Conservation (phyloP, 768 basidiomycete species). For the Tricholoma hemisulphureum region DNA sequence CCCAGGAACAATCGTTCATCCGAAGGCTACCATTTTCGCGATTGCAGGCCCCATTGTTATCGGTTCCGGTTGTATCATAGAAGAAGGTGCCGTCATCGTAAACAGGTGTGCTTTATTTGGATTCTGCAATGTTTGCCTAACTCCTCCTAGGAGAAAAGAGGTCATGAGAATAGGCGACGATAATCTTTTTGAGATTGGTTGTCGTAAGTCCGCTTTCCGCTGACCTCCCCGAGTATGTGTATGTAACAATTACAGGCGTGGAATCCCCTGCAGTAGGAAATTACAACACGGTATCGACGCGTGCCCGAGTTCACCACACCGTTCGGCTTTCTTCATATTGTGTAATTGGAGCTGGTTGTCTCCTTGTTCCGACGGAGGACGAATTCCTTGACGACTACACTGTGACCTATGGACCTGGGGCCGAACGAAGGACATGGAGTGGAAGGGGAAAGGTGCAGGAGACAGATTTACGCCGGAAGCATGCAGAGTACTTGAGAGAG, state of each 20-base stretch:
- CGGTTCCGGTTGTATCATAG: conserved; percentile 85
- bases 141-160: conserved; percentile 57
- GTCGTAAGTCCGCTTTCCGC: conserved; percentile 55
- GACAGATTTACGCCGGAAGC: conserved; percentile 78
- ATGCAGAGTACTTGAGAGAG: conserved; percentile 88
- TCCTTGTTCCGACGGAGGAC: conserved; percentile 75
- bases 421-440: conserved; percentile 79
- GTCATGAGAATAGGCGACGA: conserved; percentile 92
- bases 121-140: neutral
- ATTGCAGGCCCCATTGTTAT: conserved; percentile 89
- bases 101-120: conserved; percentile 57
- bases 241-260: conserved; percentile 54
- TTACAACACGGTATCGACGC: conserved; percentile 83
- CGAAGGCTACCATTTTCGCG: conserved; percentile 91
- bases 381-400: conserved; percentile 82
- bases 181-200: conserved; percentile 92
- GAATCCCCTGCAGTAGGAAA: conserved; percentile 84
- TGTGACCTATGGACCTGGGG: conserved; percentile 74
- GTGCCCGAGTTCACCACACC: conserved; percentile 79
- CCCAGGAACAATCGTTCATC: conserved; percentile 83
- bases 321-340: conserved; percentile 79
- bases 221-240: neutral
- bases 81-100: conserved; percentile 87
- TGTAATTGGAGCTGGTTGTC: conserved; percentile 76
- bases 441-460: conserved; percentile 84